Evolutionary conservation across 306 rosid species (phyloP), one percentile per base, ranked within the genome.

Genomic region (Glycine tomentella): DNA sequence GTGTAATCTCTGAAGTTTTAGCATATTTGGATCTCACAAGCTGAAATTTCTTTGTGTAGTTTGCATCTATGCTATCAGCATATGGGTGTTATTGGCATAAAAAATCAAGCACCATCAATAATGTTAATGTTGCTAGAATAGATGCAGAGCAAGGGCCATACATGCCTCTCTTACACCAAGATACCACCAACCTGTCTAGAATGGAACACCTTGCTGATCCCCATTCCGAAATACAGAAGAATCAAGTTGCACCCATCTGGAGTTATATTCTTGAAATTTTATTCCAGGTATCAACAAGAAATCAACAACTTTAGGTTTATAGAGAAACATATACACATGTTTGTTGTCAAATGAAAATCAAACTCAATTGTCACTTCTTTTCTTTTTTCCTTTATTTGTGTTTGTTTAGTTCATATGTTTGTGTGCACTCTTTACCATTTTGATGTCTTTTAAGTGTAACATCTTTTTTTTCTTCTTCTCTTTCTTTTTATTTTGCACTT

Each of bases 11-110:
- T 49, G 33, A 69, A 52, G 33, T 58, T 25, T 25, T 49, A 25
- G 46, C 13, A 9, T 31, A 49, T 72, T 50, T 73, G 46, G 25
- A 65, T 61, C 77, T 77, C 67, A 80, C 48, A 57, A 33, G 61
- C 64, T 81, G 79, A 74, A 79, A 46, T 36, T 66, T 82, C 66
- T 67, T 84, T 45, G 85, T 84, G 90, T 63, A 94, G 98, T 86
- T 16, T 88, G 96, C 88, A 83, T 89, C 86, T 48, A 25, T 87
- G 67, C 82, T 90, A 59, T 94, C 96, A 31, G 69, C 78, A 25
- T 88, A 87, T 80, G 98, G 97, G 42, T 90, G 90, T 82, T 88
- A 61, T 80, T 85, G 73, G 82, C 75, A 64, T 84, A 84, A 58
- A 34, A 87, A 78, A 55, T 76, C 82, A 55, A 67, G 79, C 78